phyloP scores from a whole-genome alignment of 1,284 basidiomycete species.

The Pseudozyma pruni region DNA sequence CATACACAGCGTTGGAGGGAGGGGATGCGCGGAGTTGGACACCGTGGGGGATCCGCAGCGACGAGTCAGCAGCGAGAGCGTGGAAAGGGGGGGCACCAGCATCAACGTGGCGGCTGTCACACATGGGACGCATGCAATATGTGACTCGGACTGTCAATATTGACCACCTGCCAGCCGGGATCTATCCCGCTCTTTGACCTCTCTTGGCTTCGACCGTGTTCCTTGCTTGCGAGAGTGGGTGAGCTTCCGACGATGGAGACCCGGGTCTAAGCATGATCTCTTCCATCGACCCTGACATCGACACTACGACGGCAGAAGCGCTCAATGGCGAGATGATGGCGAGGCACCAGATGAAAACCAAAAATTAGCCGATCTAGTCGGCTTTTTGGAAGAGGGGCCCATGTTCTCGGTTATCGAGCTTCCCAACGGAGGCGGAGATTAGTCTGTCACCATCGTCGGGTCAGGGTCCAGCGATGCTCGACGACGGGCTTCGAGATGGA shows the following conservation, averaged over 20 bases:
- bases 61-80: neutral
- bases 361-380: constrained; percentile 16
- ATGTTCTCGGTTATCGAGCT: neutral
- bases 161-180: neutral
- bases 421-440: constrained; percentile 17
- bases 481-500: neutral
- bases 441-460: neutral
- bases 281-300: too few species aligned
- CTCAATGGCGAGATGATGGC: neutral
- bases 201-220: neutral
- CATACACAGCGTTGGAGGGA: too few species aligned
- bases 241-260: neutral
- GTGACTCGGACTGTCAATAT: constrained; percentile 6
- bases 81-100: too few species aligned
- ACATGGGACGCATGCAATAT: constrained; percentile 1
- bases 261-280: neutral
- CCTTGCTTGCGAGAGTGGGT: neutral
- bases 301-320: too few species aligned
- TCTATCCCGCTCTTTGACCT: neutral
- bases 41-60: neutral
- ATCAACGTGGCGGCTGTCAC: constrained; percentile 7
- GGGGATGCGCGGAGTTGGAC: constrained; percentile 4
- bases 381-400: neutral
- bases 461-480: neutral
- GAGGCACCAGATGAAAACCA: neutral